phyloP scores from a whole-genome alignment of 768 basidiomycete species.

The Baorangia bicolor region DNA sequence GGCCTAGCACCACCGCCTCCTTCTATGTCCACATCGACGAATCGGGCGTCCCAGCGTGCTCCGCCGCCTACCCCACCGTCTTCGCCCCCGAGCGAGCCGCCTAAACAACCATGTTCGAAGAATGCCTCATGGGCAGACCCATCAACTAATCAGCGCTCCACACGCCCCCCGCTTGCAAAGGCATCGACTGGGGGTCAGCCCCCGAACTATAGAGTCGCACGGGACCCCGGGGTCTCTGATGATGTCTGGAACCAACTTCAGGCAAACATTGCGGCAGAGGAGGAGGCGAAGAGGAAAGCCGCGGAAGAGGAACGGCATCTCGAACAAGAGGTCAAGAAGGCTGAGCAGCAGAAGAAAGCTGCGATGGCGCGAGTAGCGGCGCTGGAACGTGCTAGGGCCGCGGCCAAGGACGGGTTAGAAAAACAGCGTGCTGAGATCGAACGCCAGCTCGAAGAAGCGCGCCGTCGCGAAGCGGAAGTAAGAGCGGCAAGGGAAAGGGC shows the following conservation, averaged over 20 bases:
- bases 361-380: slow-evolving; percentile 11
- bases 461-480: slow-evolving; percentile 26
- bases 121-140: neutral
- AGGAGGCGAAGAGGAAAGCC: slow-evolving; percentile 17
- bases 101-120: slow-evolving; percentile 4
- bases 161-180: neutral
- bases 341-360: slow-evolving; percentile 7
- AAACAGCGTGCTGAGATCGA: slow-evolving; percentile 25
- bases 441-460: slow-evolving; percentile 30
- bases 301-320: slow-evolving; percentile 22
- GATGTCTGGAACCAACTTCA: slow-evolving; percentile 53
- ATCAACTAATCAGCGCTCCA: neutral
- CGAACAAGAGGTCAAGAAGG: slow-evolving; percentile 16
- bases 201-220: slow-evolving; percentile 6
- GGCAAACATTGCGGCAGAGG: slow-evolving; percentile 30
- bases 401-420: slow-evolving; percentile 19
- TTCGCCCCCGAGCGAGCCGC: neutral
- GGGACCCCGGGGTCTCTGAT: slow-evolving; percentile 57
- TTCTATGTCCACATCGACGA: slow-evolving; percentile 20
- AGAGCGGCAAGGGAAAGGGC: slow-evolving; percentile 27
- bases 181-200: neutral
- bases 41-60: slow-evolving; percentile 19
- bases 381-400: slow-evolving; percentile 17
- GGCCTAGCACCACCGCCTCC: slow-evolving; percentile 20
- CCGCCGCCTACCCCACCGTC: slow-evolving; percentile 22